Conservation (phyloP, 495 filamentous ascomycete species). For the Lasiosphaeria hispida region DNA sequence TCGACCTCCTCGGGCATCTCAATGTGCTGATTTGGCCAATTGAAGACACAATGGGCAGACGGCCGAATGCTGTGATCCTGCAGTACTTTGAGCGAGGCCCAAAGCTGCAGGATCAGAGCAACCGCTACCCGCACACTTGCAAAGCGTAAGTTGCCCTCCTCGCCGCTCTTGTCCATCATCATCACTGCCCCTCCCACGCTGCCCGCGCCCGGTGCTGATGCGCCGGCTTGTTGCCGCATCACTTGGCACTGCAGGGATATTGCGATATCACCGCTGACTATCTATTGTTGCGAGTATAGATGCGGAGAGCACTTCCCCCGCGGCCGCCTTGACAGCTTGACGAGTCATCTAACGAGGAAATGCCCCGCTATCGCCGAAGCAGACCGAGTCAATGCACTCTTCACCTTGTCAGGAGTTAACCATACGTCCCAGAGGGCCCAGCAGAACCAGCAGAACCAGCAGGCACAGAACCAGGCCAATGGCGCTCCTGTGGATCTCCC, state of each 20-base stretch:
- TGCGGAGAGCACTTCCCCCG: slow-evolving; percentile 85
- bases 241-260: not conserved
- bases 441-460: slow-evolving; percentile 26
- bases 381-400: slow-evolving; percentile 63
- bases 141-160: slow-evolving; percentile 47
- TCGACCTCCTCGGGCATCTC: too few relatives aligned
- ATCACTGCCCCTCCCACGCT: not conserved
- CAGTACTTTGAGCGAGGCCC: slow-evolving; percentile 80
- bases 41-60: slow-evolving; percentile 63
- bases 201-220: not conserved
- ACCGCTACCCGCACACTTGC: slow-evolving; percentile 85
- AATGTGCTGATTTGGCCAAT: slow-evolving; percentile 19
- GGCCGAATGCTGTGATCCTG: slow-evolving; percentile 76
- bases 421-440: slow-evolving; percentile 28
- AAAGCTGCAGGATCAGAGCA: slow-evolving; percentile 79
- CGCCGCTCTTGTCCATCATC: slow-evolving; percentile 8
- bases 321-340: slow-evolving; percentile 76
- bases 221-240: too few relatives aligned
- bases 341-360: slow-evolving; percentile 74
- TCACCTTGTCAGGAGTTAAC: slow-evolving; percentile 45
- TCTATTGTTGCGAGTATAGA: slow-evolving; percentile 16
- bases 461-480: slow-evolving; percentile 35
- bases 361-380: slow-evolving; percentile 69
- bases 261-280: not conserved
- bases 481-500: slow-evolving; percentile 29